These are phyloP conservation scores for Voacanga thouarsii DNA, from an alignment of 257 asterid species.

Conservation along the genomic window DNA sequence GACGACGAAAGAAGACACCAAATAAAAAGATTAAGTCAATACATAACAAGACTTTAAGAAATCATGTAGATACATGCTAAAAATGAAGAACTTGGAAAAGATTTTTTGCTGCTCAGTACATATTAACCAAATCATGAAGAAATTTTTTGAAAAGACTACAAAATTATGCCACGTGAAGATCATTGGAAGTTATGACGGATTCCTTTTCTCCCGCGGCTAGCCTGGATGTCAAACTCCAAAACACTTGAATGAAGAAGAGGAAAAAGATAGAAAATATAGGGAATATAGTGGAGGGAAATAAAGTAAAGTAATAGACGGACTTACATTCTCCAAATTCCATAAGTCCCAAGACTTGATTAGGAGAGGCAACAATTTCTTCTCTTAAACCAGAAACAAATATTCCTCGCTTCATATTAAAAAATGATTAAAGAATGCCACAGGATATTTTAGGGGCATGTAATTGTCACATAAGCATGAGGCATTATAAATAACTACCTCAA, in stretches of 20 bases:
- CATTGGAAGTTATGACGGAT: neutral
- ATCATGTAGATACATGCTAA: neutral
- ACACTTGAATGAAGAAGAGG: neutral
- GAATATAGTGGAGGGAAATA: slow-evolving; percentile 11
- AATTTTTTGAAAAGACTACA: neutral
- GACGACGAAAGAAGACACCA: neutral
- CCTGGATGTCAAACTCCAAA: neutral
- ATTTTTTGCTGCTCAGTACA: neutral
- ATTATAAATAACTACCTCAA: slow-evolving; percentile 54
- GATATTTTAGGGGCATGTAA: slow-evolving; percentile 6
- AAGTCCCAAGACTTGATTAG: slow-evolving; percentile 80
- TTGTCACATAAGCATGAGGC: slow-evolving; percentile 6
- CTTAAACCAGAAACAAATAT: slow-evolving; percentile 94
- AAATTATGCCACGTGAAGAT: neutral
- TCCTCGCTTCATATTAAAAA: slow-evolving; percentile 61
- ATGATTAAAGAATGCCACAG: neutral
- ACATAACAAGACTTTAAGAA: neutral
- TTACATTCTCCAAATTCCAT: slow-evolving; percentile 94
- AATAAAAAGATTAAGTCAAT: neutral
- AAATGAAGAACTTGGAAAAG: neutral
- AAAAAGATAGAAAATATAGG: neutral
- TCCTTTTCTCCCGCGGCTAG: neutral
- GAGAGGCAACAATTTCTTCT: slow-evolving; percentile 91
- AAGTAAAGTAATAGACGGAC: slow-evolving; percentile 9
- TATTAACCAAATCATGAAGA: neutral